Percentiles rank a stretch among this genome's conserved stretches.
These are phyloP conservation scores for Chaetomiaceae sp. DNA, from an alignment of 2,329 filamentous ascomycete species.

Conservation along the genomic window DNA sequence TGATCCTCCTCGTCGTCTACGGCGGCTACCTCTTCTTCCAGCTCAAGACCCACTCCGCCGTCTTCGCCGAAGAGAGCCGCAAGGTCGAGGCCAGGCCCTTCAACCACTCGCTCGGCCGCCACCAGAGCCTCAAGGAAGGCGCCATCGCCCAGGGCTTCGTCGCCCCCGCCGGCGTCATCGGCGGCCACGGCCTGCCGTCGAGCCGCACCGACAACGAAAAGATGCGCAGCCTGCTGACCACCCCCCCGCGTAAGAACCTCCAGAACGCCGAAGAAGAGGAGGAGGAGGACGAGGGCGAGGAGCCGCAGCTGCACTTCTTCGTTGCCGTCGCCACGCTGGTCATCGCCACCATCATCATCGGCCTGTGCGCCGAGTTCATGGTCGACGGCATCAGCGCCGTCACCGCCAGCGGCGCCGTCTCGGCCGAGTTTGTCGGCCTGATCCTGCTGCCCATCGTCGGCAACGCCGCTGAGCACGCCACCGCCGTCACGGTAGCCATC, in stretches of 20 bases:
- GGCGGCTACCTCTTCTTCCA: slow-evolving; percentile 67
- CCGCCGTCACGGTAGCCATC: slow-evolving; percentile 71
- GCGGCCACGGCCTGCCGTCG: slow-evolving; percentile 8
- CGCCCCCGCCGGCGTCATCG: slow-evolving; percentile 37
- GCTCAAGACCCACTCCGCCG: slow-evolving; percentile 40
- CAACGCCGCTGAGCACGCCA: slow-evolving; percentile 78
- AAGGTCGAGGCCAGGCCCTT: slow-evolving; percentile 64
- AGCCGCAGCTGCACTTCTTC: slow-evolving; percentile 66
- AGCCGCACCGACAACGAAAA: slow-evolving; percentile 35
- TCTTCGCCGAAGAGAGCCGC: slow-evolving; percentile 58
- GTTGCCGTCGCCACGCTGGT: slow-evolving; percentile 56
- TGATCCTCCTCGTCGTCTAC: slow-evolving; percentile 78
- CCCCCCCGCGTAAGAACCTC: slow-evolving; percentile 31
- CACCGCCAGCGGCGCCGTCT: slow-evolving; percentile 54
- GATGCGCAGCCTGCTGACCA: slow-evolving; percentile 42
- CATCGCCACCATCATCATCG: slow-evolving; percentile 64
- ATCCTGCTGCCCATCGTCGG: slow-evolving; percentile 81
- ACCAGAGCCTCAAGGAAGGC: slow-evolving; percentile 26
- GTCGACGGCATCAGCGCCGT: slow-evolving; percentile 69
- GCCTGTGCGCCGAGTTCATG: slow-evolving; percentile 75
- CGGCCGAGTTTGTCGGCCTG: slow-evolving; percentile 71
- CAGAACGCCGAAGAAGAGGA: slow-evolving; percentile 42
- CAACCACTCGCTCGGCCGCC: slow-evolving; percentile 32
- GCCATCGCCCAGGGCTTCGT: slow-evolving; percentile 40
- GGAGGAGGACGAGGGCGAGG: slow-evolving; percentile 69